Base-by-base conservation (phyloP, 306 rosid genomes). In the Oxytropis ochrocephala region DNA sequence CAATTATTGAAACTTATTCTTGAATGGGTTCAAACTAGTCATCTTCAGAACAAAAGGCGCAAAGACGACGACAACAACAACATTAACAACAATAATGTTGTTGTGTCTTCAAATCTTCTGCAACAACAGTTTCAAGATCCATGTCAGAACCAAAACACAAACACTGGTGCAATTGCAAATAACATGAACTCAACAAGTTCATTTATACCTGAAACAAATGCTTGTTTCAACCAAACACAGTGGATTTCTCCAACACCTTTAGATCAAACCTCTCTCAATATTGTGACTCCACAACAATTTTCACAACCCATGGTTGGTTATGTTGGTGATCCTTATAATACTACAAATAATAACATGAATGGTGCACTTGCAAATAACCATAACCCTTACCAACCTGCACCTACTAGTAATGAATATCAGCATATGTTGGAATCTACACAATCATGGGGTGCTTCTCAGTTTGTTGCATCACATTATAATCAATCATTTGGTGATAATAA, bases 21-120 rank as follows among this genome's bases (percentile, higher is more conserved):
- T 14, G 85, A 94, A 73, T 94, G 99, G 99, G 99, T 94, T 74
- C 92, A 91, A 77, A 91, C 85, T 0, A 94, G 88, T 27, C 96
- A 94, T 70, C 91, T 94, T 49, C 96, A 88, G 42, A 87, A 76
- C 61, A 79, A 86, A 46, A 79, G 91, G 46, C 72, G 49, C 53
- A 71, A 72, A 56, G 86, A 73, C 18, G 27, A 19, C 33, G 11
- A 6, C 11, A 71, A 18, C 17, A 56, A 7, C 9, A 58, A 4
- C 44, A 39, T 2, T 7, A 42, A 10, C 32, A 13, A 9, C 29
- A 30, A 4, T 54, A 38, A 7, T 2, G 9, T 6, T n/a, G n/a
- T n/a, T 7, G 43, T 7, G 4, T 11, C 73, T 6, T 33, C 75
- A 38, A 71, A 74, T 61, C 46, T 55, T 32, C 32, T 57, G 30